Evolutionary conservation across 2,329 filamentous ascomycete genomes (phyloP).

Genomic region (Dothistroma pini): DNA sequence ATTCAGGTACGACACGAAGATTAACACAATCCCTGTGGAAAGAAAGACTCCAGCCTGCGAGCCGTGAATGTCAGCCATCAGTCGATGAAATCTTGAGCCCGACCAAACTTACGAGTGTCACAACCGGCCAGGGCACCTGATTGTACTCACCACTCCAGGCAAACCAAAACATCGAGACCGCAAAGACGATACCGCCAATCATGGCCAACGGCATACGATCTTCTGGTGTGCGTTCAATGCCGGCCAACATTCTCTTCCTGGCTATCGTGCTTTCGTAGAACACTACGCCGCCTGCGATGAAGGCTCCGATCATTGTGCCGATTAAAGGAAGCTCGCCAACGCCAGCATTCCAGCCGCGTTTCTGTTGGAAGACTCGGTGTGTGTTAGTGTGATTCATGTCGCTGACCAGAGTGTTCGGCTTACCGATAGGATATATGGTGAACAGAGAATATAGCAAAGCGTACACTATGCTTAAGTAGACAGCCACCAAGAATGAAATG

Average conservation of each 20-base stretch:
- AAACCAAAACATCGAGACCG: conserved; percentile 35
- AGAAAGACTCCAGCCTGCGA: conserved; percentile 41
- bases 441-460: conserved; percentile 57
- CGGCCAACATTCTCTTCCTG: conserved; percentile 38
- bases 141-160: conserved; percentile 39
- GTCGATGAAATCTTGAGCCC: conserved; percentile 25
- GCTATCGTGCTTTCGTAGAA: conserved; percentile 40
- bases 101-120: conserved; percentile 30
- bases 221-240: conserved; percentile 40
- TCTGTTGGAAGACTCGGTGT: conserved; percentile 47
- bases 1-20: conserved; percentile 53
- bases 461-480: conserved; percentile 55
- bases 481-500: conserved; percentile 51
- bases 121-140: conserved; percentile 45
- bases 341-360: conserved; percentile 53
- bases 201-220: conserved; percentile 36
- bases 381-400: conserved; percentile 32
- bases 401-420: conserved; percentile 26
- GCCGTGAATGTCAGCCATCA: conserved; percentile 32
- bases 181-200: conserved; percentile 33
- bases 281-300: conserved; percentile 44
- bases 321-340: conserved; percentile 52
- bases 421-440: conserved; percentile 56
- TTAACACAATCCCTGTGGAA: conserved; percentile 39
- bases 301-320: conserved; percentile 48